These are phyloP conservation scores for Spongiforma sp. DNA, from an alignment of 1,284 basidiomycete genomes.

Conservation along the genomic window DNA sequence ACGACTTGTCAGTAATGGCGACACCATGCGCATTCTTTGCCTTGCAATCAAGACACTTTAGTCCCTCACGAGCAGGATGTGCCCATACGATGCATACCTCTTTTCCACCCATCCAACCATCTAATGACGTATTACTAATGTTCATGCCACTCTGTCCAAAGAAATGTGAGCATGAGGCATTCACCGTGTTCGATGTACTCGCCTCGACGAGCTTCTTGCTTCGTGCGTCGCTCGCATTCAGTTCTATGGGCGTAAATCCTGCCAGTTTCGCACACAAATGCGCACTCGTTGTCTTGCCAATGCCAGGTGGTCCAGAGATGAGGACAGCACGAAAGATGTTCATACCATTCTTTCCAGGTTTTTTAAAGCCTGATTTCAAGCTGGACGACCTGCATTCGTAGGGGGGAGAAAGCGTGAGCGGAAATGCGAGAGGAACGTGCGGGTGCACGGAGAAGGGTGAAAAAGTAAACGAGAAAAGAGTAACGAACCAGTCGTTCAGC, in stretches of 20 bases:
- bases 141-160: slow-evolving; percentile 84
- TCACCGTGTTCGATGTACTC: slow-evolving; percentile 5
- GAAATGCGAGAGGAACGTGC: not conserved
- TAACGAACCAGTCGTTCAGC: slow-evolving; percentile 83
- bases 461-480: not conserved
- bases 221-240: slow-evolving; percentile 95
- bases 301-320: slow-evolving; percentile 94
- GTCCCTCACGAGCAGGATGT: not conserved
- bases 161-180: not conserved
- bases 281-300: slow-evolving; percentile 97
- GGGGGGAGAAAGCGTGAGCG: too few relatives aligned
- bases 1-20: slow-evolving; percentile 78
- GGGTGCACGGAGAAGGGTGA: not conserved
- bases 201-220: slow-evolving; percentile 98
- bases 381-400: slow-evolving; percentile 72
- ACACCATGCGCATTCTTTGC: slow-evolving; percentile 72
- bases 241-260: slow-evolving; percentile 92
- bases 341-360: slow-evolving; percentile 92
- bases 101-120: slow-evolving; percentile 81
- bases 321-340: slow-evolving; percentile 88
- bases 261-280: slow-evolving; percentile 90
- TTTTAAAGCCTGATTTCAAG: slow-evolving; percentile 84
- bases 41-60: slow-evolving; percentile 39
- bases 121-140: slow-evolving; percentile 86
- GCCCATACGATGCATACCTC: slow-evolving; percentile 42